phyloP scores from a whole-genome alignment of 2,329 filamentous ascomycete species.

The Colletotrichum tamarilloi region DNA sequence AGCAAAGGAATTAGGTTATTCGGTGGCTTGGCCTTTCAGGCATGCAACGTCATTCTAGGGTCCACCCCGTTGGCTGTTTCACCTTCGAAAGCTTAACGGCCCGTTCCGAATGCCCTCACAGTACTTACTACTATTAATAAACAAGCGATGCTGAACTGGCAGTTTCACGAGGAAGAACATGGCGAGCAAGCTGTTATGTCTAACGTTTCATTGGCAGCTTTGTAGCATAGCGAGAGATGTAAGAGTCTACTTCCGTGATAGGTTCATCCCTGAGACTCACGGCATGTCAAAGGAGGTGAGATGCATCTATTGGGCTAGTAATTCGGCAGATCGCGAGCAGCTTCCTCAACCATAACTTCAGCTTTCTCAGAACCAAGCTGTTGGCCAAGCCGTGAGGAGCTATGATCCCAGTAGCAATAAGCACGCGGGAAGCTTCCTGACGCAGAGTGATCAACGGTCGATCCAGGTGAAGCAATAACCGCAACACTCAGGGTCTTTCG shows the following conservation, averaged over 20 bases:
- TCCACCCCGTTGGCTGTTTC: slow-evolving; percentile 11
- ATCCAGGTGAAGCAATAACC: neutral
- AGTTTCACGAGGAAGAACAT: neutral
- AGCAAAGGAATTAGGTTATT: neutral
- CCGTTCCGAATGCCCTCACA: slow-evolving; percentile 30
- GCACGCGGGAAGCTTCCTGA: neutral
- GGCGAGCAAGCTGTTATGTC: neutral
- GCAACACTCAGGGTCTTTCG: neutral
- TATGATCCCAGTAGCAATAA: neutral
- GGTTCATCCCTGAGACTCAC: neutral
- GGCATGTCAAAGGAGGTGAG: neutral
- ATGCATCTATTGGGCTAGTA: neutral
- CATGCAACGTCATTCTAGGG: neutral
- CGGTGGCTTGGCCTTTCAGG: slow-evolving; percentile 14
- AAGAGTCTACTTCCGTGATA: neutral
- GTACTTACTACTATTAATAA: neutral
- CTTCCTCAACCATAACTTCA: neutral
- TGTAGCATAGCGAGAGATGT: neutral
- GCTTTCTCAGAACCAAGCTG: neutral
- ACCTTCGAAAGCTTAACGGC: slow-evolving; percentile 21
- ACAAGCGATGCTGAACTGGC: neutral
- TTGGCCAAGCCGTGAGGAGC: neutral
- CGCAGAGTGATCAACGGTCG: neutral
- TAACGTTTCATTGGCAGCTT: neutral
- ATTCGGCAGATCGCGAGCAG: neutral